These are phyloP conservation scores for Fusarium staphyleae DNA, from an alignment of 2,329 filamentous ascomycete species.

Conservation along the genomic window DNA sequence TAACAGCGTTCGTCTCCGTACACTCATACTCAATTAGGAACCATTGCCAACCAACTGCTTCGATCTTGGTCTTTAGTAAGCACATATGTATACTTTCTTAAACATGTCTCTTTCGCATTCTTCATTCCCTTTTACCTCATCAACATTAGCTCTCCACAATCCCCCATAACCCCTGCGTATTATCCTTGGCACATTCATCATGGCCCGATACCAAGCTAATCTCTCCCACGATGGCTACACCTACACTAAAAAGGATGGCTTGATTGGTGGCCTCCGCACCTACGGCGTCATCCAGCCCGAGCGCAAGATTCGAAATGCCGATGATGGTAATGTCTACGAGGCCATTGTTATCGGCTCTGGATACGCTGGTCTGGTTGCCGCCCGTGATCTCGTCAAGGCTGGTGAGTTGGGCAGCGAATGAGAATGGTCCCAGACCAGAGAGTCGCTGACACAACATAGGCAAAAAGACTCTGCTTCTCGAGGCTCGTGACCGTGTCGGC, in stretches of 20 bases:
- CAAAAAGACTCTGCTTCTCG: slow-evolving; percentile 8
- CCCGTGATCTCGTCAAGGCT: slow-evolving; percentile 11
- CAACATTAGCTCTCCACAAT: too few relatives aligned
- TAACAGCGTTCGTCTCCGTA: too few relatives aligned
- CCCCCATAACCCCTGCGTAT: too few relatives aligned
- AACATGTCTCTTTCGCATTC: too few relatives aligned
- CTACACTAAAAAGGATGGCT: slow-evolving; percentile 7
- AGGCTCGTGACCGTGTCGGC: slow-evolving; percentile 12
- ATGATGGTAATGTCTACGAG: neutral
- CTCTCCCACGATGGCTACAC: slow-evolving; percentile 9
- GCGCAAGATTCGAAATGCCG: slow-evolving; percentile 4
- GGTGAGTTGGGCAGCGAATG: slow-evolving; percentile 1
- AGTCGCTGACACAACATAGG: neutral
- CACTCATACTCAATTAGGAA: too few relatives aligned
- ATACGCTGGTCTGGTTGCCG: slow-evolving; percentile 6
- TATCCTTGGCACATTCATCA: neutral
- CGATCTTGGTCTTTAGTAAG: too few relatives aligned
- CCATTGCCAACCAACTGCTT: too few relatives aligned
- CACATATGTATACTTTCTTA: too few relatives aligned
- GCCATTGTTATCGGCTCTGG: slow-evolving; percentile 1
- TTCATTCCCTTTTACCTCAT: too few relatives aligned
- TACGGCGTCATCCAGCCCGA: slow-evolving; percentile 10
- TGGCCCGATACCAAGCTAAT: slow-evolving; percentile 7
- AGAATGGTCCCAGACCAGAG: neutral
- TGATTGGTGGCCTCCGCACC: slow-evolving; percentile 5